Percentiles rank a stretch among this genome's conserved stretches.
Evolutionary conservation across 768 basidiomycete species (phyloP).

Genomic region (Lyophyllum atratum): DNA sequence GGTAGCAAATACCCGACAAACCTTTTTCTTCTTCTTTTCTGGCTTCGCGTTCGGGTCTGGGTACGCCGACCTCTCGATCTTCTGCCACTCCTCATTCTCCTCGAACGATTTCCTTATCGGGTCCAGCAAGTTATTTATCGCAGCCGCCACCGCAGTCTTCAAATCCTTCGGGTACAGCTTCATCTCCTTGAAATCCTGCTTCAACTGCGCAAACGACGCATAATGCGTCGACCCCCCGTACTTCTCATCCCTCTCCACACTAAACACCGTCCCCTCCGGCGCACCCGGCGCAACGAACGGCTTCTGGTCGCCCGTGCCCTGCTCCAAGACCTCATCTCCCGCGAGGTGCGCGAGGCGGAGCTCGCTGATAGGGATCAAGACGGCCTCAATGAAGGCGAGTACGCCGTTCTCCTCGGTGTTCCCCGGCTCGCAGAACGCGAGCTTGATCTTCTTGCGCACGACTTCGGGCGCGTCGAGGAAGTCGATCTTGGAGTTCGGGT

Average conservation of each 20-base stretch:
- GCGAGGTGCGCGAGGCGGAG: constrained; percentile 62
- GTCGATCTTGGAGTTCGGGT: constrained; percentile 98
- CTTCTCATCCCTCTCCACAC: constrained; percentile 75
- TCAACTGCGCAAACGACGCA: constrained; percentile 59
- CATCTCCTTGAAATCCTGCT: constrained; percentile 74
- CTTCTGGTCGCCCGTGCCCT: constrained; percentile 50
- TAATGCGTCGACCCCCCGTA: constrained; percentile 84
- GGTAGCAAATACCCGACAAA: neutral
- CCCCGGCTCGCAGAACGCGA: constrained; percentile 94
- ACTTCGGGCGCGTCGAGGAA: constrained; percentile 87
- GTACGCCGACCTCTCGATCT: constrained; percentile 78
- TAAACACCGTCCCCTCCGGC: constrained; percentile 82
- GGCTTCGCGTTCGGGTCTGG: constrained; percentile 70
- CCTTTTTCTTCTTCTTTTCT: constrained; percentile 69
- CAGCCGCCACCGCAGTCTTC: constrained; percentile 75
- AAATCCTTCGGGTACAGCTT: constrained; percentile 89
- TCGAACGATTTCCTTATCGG: constrained; percentile 83
- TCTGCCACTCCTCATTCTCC: constrained; percentile 79
- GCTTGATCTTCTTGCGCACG: constrained; percentile 87
- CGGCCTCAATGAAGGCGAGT: constrained; percentile 80
- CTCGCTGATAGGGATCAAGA: constrained; percentile 85
- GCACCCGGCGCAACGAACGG: constrained; percentile 71
- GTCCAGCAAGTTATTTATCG: constrained; percentile 71
- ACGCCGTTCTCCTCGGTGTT: constrained; percentile 88
- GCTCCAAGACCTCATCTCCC: constrained; percentile 52